Percentiles rank a stretch among this genome's conserved stretches.
Evolutionary conservation across 768 basidiomycete species (phyloP).

Genomic region (Boletellus ananiceps): DNA sequence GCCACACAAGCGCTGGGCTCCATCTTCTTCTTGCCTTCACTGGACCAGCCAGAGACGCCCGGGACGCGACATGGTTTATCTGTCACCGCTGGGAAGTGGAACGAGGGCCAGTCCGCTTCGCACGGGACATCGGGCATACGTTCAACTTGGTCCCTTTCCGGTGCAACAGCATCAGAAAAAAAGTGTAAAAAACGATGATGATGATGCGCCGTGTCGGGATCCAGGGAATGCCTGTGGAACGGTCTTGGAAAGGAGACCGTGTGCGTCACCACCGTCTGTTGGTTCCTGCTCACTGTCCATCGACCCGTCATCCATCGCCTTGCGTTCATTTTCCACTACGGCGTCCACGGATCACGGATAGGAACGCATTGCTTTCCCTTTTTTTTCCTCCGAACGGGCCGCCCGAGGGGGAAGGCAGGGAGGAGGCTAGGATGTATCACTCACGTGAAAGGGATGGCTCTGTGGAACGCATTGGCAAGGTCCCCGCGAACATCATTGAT

Average conservation of each 20-base stretch:
- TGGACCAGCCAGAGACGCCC: too few relatives aligned
- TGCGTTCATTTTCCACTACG: neutral
- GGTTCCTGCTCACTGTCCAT: too few relatives aligned
- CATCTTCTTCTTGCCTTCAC: too few relatives aligned
- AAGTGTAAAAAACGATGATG: neutral
- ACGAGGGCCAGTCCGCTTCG: neutral
- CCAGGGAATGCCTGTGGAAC: neutral
- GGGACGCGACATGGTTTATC: too few relatives aligned
- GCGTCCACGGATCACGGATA: slow-evolving; percentile 16
- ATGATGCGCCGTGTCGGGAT: neutral
- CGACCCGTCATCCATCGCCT: neutral
- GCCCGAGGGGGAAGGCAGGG: neutral
- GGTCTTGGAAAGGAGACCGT: slow-evolving; percentile 6
- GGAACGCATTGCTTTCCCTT: neutral
- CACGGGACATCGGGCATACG: slow-evolving; percentile 6
- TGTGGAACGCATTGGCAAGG: neutral
- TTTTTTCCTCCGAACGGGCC: neutral
- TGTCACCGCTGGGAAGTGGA: neutral
- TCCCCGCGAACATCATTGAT: neutral
- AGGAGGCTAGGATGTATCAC: neutral
- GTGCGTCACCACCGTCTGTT: neutral
- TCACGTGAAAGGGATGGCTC: neutral
- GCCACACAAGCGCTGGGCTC: too few relatives aligned
- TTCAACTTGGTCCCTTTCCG: neutral
- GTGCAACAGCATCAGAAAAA: neutral